Base-by-base conservation (phyloP, 768 basidiomycete species). In the Hypholoma sublateritium region DNA sequence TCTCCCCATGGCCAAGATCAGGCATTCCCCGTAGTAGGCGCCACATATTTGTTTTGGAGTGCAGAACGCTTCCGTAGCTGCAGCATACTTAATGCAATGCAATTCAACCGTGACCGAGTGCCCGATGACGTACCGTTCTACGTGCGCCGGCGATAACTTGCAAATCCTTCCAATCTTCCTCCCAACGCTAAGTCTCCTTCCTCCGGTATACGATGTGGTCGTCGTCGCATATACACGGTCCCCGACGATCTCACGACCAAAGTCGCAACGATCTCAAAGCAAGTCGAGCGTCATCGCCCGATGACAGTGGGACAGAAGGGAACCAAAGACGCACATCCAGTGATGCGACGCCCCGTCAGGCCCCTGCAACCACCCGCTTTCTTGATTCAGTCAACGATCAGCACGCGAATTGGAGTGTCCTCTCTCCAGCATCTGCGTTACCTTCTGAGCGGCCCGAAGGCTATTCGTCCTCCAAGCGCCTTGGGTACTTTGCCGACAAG, bases 291-390 rank as follows among this genome's bases (percentile, higher is more conserved):
- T 68, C 71, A 37, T 73, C 73, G 44, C 69, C 73, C 11, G 73
- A 73, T 59, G 70, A 72, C 55, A 56, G 55, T 58, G 66, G 65
- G 14, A 54, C 63, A 46, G 74, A 76, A 65, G 55, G 55, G 36
- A 65, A 67, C 2, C 69, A 69, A 42, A 62, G 74, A 48, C 73
- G 77, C 17, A 80, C 79, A 42, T 83, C 79, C 4, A 76, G 69
- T 63, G 82, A 83, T 65, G 77, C 77, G 22, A 79, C 80, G 1
- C 80, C 80, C 21, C 78, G 80, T 56, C 78, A 76, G 61, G 75
- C 76, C 42, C 65, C 74, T 28, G 74, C 77, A 45, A 71, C 74
- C 44, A 66, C 72, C 52, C 74, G 71, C 25, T 75, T 75, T 59
- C 66, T 74, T 35, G 67, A 63, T 49, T 54, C 67, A 4, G 58